Conservation (phyloP, 1,284 basidiomycete species). For the Trametes pubescens region DNA sequence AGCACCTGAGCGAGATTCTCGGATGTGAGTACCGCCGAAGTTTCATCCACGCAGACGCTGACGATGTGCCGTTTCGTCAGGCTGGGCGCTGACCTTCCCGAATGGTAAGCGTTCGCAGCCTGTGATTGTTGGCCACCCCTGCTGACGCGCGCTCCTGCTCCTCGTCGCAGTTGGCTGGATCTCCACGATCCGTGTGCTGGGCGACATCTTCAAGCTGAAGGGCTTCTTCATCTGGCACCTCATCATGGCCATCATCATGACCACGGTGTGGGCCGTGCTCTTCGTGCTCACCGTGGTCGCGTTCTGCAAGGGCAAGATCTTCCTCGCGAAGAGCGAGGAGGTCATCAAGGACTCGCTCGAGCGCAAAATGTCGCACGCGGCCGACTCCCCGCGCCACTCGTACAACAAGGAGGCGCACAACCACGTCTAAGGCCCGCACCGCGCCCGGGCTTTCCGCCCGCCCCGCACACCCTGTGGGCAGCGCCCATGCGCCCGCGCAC, state of each 20-base stretch:
- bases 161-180: conserved; percentile 54
- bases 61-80: conserved; percentile 30
- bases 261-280: conserved; percentile 49
- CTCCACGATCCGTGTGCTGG: conserved; percentile 49
- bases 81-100: conserved; percentile 59
- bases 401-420: conserved; percentile 28
- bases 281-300: conserved; percentile 52
- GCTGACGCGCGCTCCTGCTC: background rate
- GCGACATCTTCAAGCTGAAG: conserved; percentile 49
- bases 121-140: background rate
- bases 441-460: background rate
- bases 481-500: background rate
- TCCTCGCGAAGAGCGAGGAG: conserved; percentile 53
- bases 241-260: conserved; percentile 51
- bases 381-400: conserved; percentile 7
- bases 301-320: conserved; percentile 55
- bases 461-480: background rate
- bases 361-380: conserved; percentile 18
- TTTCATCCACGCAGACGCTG: background rate
- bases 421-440: conserved; percentile 16
- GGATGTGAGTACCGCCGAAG: conserved; percentile 48
- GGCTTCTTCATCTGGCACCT: conserved; percentile 51
- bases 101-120: conserved; percentile 44
- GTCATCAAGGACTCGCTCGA: conserved; percentile 48
- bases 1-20: conserved; percentile 56